A percentile compares a stretch with the other conserved stretches of the same genome.
phyloP scores from a whole-genome alignment of 352 stramenopile genomes.

The Pythium angustatum region DNA sequence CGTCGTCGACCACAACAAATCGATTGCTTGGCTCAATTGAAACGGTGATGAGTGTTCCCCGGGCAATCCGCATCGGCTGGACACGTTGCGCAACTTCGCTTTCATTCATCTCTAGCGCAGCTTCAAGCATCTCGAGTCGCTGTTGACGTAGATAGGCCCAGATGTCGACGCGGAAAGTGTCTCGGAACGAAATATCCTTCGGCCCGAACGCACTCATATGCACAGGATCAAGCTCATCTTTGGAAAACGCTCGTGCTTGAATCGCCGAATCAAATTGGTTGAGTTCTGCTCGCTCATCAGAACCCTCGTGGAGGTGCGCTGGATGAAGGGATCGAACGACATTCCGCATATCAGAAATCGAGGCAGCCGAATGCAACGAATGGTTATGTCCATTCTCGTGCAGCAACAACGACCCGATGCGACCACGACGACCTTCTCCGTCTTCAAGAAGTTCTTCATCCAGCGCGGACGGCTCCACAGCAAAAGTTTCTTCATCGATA shows the following conservation, averaged over 20 bases:
- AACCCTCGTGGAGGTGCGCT: conserved; percentile 3
- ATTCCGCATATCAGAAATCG: conserved; percentile 29
- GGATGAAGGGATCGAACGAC: conserved; percentile 42
- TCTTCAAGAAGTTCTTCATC: conserved; percentile 16
- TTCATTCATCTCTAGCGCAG: conserved; percentile 52
- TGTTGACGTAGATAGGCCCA: conserved; percentile 74
- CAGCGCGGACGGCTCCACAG: conserved; percentile 4
- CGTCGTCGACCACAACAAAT: conserved; percentile 45
- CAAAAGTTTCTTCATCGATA: conserved; percentile 1
- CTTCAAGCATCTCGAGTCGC: conserved; percentile 60
- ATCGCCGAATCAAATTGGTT: conserved; percentile 16
- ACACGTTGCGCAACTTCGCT: conserved; percentile 48
- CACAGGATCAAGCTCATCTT: conserved; percentile 39
- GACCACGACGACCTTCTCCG: conserved; percentile 8
- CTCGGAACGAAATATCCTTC: conserved; percentile 38
- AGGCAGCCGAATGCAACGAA: conserved; percentile 17
- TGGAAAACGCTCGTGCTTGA: conserved; percentile 15
- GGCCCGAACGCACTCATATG: conserved; percentile 64
- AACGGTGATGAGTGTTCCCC: conserved; percentile 64
- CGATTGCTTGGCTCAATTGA: conserved; percentile 45
- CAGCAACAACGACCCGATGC: conserved; percentile 11
- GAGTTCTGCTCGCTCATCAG: conserved; percentile 5
- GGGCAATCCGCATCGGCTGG: conserved; percentile 50
- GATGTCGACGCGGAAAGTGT: conserved; percentile 64
- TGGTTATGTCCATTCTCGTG: conserved; percentile 28